Percentiles rank a stretch among this genome's conserved stretches.
Conservation (phyloP, 352 stramenopile species). For the Pythium aquatile region DNA sequence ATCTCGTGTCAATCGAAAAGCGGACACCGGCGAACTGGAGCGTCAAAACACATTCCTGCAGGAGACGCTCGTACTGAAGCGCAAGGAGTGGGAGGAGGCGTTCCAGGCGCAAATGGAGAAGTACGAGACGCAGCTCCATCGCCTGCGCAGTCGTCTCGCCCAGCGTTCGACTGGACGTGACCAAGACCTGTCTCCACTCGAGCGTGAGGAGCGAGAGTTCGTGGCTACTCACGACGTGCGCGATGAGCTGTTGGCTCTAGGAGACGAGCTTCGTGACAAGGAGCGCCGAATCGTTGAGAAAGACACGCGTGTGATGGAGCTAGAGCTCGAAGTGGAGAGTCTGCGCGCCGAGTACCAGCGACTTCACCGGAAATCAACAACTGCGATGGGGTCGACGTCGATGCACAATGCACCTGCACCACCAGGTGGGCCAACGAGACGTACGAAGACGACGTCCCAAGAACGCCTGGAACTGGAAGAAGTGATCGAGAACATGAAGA, state of each 20-base stretch:
- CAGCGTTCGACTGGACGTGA: constrained; percentile 28
- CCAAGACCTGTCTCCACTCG: constrained; percentile 21
- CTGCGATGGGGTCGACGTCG: background rate
- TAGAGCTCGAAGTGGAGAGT: constrained; percentile 71
- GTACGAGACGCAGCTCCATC: constrained; percentile 52
- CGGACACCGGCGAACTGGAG: constrained; percentile 31
- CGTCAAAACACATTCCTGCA: constrained; percentile 58
- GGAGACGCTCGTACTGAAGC: constrained; percentile 58
- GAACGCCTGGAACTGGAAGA: constrained; percentile 67
- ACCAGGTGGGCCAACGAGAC: background rate
- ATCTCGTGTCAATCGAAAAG: background rate
- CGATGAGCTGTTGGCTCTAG: constrained; percentile 42
- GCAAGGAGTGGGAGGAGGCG: constrained; percentile 59
- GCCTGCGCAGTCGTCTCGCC: constrained; percentile 42
- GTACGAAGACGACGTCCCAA: constrained; percentile 23
- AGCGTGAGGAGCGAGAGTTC: constrained; percentile 51
- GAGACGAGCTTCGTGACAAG: constrained; percentile 46
- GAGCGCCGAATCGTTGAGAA: constrained; percentile 53
- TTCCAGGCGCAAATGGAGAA: constrained; percentile 49
- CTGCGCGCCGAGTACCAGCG: constrained; percentile 59
- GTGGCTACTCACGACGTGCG: constrained; percentile 41
- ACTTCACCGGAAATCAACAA: constrained; percentile 38
- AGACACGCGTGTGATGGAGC: constrained; percentile 63
- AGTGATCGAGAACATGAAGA: constrained; percentile 82
- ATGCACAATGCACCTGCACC: background rate